Base-by-base conservation (phyloP, 257 asterid genomes). In the Rubia yunnanensis region DNA sequence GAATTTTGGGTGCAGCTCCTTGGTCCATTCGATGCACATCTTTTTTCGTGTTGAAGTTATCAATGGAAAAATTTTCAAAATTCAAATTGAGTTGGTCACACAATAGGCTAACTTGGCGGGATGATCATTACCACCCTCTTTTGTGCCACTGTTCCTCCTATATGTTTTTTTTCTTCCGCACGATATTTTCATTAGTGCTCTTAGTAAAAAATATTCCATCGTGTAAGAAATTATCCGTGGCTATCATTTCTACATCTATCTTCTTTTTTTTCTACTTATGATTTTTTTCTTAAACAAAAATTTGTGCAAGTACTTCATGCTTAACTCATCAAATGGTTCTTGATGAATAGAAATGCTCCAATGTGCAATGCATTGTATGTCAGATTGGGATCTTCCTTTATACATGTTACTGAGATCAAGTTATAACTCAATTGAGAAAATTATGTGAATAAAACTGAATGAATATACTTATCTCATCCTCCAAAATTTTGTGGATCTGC, bases 11-110 rank as follows among this genome's bases (percentile, higher is more conserved):
- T n/a, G n/a, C n/a, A n/a, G n/a, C n/a, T n/a, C n/a, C n/a, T n/a
- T n/a, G n/a, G 74, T 71, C 77, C 74, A 72, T 5, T 63, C 68
- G 2, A 52, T 62, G 31, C 74, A 70, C 23, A 23, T 28, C 46
- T n/a, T 65, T 72, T 66, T 32, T 72, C 76, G 22, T 54, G 10
- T 3, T 15, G 0, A 23, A 3, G 39, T 11, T 15, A 4, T 10
- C 22, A 24, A 35, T 8, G 9, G 39, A 4, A 35, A 35, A 3
- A 9, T 4, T 4, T 35, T 35, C 6, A 35, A 35, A 3, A 35
- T 3, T 35, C 39, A n/a, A n/a, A n/a, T n/a, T n/a, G n/a, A n/a
- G n/a, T n/a, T n/a, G n/a, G n/a, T n/a, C n/a, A n/a, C n/a, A n/a
- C n/a, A n/a, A n/a, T 38, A 2, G 3, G 13, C 11, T 36, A 8